Evolutionary conservation across 306 rosid species (phyloP).

Genomic region (Rosa persica): DNA sequence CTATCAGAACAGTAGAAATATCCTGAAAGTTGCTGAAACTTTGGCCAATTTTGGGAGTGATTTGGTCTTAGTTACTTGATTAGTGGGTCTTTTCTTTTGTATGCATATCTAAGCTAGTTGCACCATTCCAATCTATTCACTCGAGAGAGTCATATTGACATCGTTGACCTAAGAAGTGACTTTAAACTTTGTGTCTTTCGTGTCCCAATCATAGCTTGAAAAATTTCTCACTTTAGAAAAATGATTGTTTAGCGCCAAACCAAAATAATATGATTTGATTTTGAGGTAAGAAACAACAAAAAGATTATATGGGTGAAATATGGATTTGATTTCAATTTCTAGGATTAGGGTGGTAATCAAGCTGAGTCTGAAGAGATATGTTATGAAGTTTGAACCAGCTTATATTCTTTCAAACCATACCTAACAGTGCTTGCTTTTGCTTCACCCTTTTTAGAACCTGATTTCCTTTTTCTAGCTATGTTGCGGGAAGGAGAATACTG

Average conservation of each 20-base stretch:
- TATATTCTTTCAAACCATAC: background rate
- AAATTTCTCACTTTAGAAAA: background rate
- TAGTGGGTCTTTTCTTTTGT: background rate
- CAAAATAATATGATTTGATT: background rate
- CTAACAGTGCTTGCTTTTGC: background rate
- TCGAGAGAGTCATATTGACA: background rate
- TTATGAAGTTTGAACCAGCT: background rate
- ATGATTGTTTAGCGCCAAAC: background rate
- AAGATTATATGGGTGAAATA: background rate
- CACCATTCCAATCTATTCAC: background rate
- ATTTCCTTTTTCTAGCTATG: background rate
- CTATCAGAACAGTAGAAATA: background rate
- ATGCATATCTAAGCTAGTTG: background rate
- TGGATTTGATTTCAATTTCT: background rate
- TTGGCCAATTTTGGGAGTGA: background rate
- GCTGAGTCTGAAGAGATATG: background rate
- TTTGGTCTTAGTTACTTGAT: background rate
- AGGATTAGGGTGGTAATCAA: background rate
- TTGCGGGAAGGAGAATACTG: constrained; percentile 3
- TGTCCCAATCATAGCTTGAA: background rate
- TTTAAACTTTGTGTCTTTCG: background rate
- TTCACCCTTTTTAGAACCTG: background rate
- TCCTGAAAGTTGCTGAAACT: background rate
- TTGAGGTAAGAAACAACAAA: background rate
- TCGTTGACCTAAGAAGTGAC: background rate